Evolutionary conservation across 495 filamentous ascomycete species (phyloP), one percentile per base, ranked within the genome.

Genomic region (Penicillium subrubescens): DNA sequence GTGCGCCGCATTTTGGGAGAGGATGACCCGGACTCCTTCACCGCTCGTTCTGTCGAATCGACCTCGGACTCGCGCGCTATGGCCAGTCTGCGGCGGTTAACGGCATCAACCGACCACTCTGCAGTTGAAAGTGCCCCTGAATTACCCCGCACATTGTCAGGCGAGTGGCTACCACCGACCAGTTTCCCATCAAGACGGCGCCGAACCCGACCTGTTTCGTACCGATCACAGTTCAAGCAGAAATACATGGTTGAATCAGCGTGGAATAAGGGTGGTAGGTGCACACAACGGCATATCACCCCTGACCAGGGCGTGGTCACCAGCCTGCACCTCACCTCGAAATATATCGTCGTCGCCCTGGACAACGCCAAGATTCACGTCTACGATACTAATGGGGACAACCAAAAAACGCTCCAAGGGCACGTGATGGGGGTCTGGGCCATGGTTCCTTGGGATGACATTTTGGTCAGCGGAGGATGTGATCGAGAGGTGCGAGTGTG

Each of bases 381-480:
- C 8, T 99, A 97, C 74, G 92, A 98, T 77, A 92, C 92, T 12
- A 88, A 95, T 64, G 95, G 95, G 29, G 87, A 91, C 61, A 87
- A 91, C 61, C 89, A 93, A 72, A 93, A 91, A 75, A 97, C 93
- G 3, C 83, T 99, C 15, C 88, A 93, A 71, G 95, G 95, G 31
- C 95, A 99, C 77, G 91, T 97, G 41, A 99, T 99, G 95, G 95
- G 95, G 37, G 95, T 99, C 43, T 99, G 95, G 95, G 95, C 95
- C 21, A 98, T 99, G 94, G 93, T 99, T 59, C 96, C 95, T 15
- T 97, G 94, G 92, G 96, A 91, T 62, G 94, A 99, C 75, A 91
- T 90, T 59, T 82, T 99, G 61, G 96, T 99, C 55, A 97, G 93
- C 71, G 95, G 95, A 67, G 95, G 95, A 35, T 99, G 95, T 75